These are phyloP conservation scores for Candida neerlandica DNA, from an alignment of 1,139 yeast genomes.

Conservation along the genomic window DNA sequence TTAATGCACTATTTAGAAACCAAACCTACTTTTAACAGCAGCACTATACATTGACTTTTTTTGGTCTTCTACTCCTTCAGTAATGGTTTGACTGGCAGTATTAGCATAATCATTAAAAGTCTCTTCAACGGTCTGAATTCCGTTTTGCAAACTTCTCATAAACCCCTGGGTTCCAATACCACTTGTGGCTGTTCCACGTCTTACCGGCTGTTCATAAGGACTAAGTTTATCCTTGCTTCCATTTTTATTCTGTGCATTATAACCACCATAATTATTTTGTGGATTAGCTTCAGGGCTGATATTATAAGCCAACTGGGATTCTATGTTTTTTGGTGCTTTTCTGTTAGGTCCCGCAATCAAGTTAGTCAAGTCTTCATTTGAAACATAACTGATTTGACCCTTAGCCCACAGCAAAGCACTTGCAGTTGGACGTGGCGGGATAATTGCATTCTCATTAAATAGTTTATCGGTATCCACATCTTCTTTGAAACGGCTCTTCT, in stretches of 20 bases:
- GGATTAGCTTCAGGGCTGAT: constrained; percentile 53
- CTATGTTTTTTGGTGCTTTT: constrained; percentile 54
- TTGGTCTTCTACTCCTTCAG: constrained; percentile 51
- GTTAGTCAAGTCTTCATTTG: constrained; percentile 58
- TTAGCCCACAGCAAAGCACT: constrained; percentile 87
- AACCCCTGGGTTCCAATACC: constrained; percentile 39
- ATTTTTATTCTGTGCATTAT: constrained; percentile 18
- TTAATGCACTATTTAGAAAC: constrained; percentile 31
- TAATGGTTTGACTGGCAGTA: constrained; percentile 54
- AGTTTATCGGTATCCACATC: constrained; percentile 47
- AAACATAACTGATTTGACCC: constrained; percentile 62
- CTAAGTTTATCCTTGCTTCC: constrained; percentile 22
- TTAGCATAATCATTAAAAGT: constrained; percentile 61
- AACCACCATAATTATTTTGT: constrained; percentile 31
- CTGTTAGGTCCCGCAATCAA: constrained; percentile 65
- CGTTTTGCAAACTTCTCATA: constrained; percentile 52
- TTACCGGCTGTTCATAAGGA: constrained; percentile 54
- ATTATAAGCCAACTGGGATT: constrained; percentile 58
- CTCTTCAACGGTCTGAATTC: constrained; percentile 58
- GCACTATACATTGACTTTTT: constrained; percentile 55
- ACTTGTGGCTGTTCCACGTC: constrained; percentile 23
- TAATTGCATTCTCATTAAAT: constrained; percentile 59
- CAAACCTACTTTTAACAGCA: constrained; percentile 56
- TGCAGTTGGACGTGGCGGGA: constrained; percentile 81
- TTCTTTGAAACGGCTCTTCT: constrained; percentile 16